Base-by-base conservation (phyloP, 352 stramenopile species). In the Phytophthora megakarya region DNA sequence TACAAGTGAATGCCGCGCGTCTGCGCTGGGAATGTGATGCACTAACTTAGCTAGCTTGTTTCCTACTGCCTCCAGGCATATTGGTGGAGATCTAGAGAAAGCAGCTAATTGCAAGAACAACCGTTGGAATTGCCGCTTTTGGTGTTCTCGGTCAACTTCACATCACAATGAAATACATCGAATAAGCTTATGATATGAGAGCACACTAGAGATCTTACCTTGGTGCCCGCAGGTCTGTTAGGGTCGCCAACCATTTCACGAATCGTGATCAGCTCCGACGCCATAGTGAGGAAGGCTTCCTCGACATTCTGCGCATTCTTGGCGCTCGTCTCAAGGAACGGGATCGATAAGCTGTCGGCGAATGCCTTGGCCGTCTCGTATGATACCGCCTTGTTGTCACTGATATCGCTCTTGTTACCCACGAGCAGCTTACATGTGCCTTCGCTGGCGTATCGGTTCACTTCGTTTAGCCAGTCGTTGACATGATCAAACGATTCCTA, bases 401-500 rank as follows among this genome's bases (percentile, higher is more conserved):
- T 96, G 30, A 99, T 90, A 84, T 99, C 98, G 66, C 92, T 98
- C 88, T 99, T 99, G 85, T 99, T 99, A 50, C 98, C 98, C 7
- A 99, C 96, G 1, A 99, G 88, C 10, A 99, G 87, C 80, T 99
- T 99, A 76, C 98, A 98, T 15, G 98, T 97, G 78, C 98, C 98
- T 80, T 99, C 96, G 55, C 89, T 98, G 13, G 97, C 97, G 84
- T 99, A 99, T 67, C 90, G 78, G 64, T 99, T 97, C 72, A 99
- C 98, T 86, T 99, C 97, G 69, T 99, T 96, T 22, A 99, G 74
- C 97, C 98, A 99, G 67, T 99, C 91, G 75, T 99, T 99, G 23
- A 99, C 97, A 79, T 99, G 98, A 76, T 99, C 97, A 75, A 99
- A 99, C 16, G 96, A 99, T 78, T 99, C 97, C 78, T 97, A n/a